Base-by-base conservation (phyloP, 495 filamentous ascomycete genomes). In the Choiromyces venosus region DNA sequence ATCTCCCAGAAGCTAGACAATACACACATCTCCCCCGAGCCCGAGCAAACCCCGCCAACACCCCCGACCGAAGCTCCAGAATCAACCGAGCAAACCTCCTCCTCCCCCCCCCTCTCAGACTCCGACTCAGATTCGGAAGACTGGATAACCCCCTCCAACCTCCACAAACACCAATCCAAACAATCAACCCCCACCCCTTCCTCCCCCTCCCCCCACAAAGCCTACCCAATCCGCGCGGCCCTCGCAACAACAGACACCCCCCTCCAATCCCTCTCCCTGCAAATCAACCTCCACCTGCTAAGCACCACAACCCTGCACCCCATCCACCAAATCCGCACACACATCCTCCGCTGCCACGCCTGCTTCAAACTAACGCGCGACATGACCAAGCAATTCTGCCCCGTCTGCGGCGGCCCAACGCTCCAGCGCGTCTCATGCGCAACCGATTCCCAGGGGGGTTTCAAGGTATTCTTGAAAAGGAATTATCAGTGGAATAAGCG, bases 111-210 rank as follows among this genome's bases (percentile, higher is more conserved):
- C 2, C 39, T 61, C 65, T 84, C 85, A 7, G 87, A 86, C 12
- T 61, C 52, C 52, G 83, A 86, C 29, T 87, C 87, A 4, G 91
- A 93, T 70, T 87, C 85, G 12, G 92, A 90, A 56, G 93, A 91
- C 79, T 99, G 95, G 96, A 98, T 99, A 74, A 98, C 96, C 1
- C 93, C 96, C 2, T 88, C 89, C 64, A 98, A 98, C 83, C 86
- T 98, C 80, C 91, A 93, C 81, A 91, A 91, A 80, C 89, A 91
- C 80, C 90, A 93, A 85, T 87, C 87, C 71, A 86, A 88, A 78
- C 89, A 92, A 76, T 85, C 82, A 84, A 4, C 86, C 68, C 4
- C 70, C 21, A 44, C 67, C 87, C 67, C 85, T 86, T 18, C 90
- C 96, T 73, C 87, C 92, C 81, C 90, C 91, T 9, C 94, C 92